Conservation (phyloP, 305 asterid genomes). For the Solanum chacoense region DNA sequence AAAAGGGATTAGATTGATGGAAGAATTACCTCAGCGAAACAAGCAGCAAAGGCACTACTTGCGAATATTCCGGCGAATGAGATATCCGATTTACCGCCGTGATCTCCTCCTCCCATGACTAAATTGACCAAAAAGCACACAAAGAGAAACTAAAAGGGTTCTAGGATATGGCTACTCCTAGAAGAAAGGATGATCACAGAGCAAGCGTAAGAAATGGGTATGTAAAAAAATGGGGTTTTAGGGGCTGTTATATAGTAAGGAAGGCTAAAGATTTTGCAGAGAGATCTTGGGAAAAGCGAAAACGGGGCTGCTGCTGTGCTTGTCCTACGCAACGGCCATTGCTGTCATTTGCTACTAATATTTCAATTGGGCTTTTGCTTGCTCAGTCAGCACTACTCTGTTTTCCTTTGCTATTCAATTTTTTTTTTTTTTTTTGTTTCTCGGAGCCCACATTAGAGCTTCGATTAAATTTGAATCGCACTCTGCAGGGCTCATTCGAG, state of each 20-base stretch:
- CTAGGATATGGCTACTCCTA: neutral
- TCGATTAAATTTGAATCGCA: fast-evolving
- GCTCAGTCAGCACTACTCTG: neutral
- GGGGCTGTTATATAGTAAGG: neutral
- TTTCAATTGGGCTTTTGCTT: neutral
- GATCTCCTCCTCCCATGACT: slow-evolving; percentile 41
- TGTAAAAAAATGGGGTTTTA: neutral
- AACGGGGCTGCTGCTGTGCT: neutral
- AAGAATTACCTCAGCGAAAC: slow-evolving; percentile 66
- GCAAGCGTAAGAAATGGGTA: neutral
- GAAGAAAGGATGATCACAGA: neutral
- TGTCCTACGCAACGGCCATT: neutral
- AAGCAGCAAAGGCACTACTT: slow-evolving; percentile 90
- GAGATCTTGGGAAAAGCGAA: neutral
- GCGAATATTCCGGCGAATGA: slow-evolving; percentile 77
- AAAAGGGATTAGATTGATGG: neutral
- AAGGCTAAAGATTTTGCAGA: neutral
- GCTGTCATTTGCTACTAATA: neutral
- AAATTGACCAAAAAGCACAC: neutral
- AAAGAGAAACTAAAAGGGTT: neutral
- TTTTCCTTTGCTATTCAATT: neutral
- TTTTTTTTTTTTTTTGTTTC: no score
- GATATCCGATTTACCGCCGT: slow-evolving; percentile 62
- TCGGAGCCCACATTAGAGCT: fast-evolving
- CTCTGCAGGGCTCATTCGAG: fast-evolving